Evolutionary conservation across 768 basidiomycete species (phyloP).

Genomic region (Mycena metata): DNA sequence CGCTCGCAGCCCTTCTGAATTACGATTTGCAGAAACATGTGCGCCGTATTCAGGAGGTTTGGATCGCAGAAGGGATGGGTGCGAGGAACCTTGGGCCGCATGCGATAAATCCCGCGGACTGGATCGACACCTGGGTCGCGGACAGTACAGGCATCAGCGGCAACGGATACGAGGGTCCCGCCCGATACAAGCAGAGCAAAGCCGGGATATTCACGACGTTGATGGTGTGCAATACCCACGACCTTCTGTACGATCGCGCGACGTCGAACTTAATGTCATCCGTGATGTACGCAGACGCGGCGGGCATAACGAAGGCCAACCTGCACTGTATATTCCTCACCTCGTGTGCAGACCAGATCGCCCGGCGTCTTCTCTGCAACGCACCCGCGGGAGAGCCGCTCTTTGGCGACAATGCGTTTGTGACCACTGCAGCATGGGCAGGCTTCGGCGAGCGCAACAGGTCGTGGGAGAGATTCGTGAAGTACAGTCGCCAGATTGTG

Average conservation of each 20-base stretch:
- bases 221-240: constrained; percentile 11
- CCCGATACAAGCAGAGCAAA: constrained; percentile 9
- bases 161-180: constrained; percentile 5
- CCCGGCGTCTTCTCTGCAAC: neutral
- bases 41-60: constrained; percentile 15
- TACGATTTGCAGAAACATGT: constrained; percentile 18
- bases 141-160: constrained; percentile 8
- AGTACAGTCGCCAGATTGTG: constrained; percentile 21
- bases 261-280: constrained; percentile 21
- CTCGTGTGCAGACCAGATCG: constrained; percentile 1
- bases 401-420: constrained; percentile 18
- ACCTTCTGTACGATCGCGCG: constrained; percentile 17
- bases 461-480: constrained; percentile 27
- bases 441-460: constrained; percentile 18
- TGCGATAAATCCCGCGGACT: constrained; percentile 6
- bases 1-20: constrained; percentile 16
- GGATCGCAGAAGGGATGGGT: neutral
- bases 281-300: constrained; percentile 15
- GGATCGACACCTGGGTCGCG: constrained; percentile 1
- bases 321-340: constrained; percentile 21
- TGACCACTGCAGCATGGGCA: constrained; percentile 6
- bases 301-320: constrained; percentile 1
- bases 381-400: neutral
- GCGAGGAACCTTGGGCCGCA: neutral
- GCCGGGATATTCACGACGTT: neutral